Evolutionary conservation across 2,329 filamentous ascomycete species (phyloP), one percentile per base, ranked within the genome.

Genomic region (Apiospora saccharicola): DNA sequence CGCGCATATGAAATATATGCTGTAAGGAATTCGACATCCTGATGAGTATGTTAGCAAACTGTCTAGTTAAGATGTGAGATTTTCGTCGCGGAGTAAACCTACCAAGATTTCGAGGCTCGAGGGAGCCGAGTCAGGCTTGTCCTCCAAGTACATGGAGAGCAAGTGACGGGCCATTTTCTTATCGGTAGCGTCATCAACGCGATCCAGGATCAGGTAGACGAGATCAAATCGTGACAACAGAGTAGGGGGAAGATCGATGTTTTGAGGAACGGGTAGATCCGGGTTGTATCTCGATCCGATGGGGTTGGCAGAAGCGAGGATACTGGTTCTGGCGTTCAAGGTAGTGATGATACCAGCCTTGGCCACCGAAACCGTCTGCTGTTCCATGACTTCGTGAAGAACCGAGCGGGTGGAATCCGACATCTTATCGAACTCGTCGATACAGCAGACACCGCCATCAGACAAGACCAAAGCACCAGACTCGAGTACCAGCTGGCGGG

Each of bases 251-350:
- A 99, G 90, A 79, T 99, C 96, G 78, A 99, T 99, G 82, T 99
- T 99, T 79, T 98, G 95, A 3, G 96, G 96, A 19, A 99, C 96
- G 0, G 96, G 95, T 34, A 99, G 85, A 79, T 98, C 96, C 3
- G 94, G 93, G 82, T 99, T 98, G 85, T 99, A 99, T 80, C 97
- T 95, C 84, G 94, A 98, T 78, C 96, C 96, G 76, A 99, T 98
- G 1, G 96, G 96, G 81, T 99, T 99, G 82, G 96, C 96, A 14
- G 96, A 98, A 22, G 96, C 96, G 43, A 99, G 90, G 79, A 99
- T 98, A 75, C 94, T 97, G 1, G 96, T 98, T 79, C 96, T 90
- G 37, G 96, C 96, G 80, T 99, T 99, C 73, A 99, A 86, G 0
- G 96, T 99, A 1, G 96, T 99, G 75, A 95, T 98, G 80, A 98